A percentile compares a stretch with the other conserved stretches of the same genome.
These are phyloP conservation scores for Cenococcum geophilum DNA, from an alignment of 495 filamentous ascomycete species.

Conservation along the genomic window DNA sequence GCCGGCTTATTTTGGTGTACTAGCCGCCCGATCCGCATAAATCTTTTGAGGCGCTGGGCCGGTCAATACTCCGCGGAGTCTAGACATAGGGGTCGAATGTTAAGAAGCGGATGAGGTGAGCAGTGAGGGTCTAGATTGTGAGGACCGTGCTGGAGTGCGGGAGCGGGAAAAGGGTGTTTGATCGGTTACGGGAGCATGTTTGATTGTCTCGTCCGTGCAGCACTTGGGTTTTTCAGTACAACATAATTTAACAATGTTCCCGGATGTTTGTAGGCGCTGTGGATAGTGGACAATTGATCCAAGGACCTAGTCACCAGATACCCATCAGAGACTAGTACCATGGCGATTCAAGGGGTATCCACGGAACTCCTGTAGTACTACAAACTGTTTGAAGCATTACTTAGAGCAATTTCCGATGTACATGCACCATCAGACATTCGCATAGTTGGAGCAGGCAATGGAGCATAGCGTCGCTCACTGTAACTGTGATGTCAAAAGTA, in stretches of 20 bases:
- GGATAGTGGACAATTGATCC: not conserved
- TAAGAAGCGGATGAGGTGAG: slow-evolving; percentile 5
- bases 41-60: not conserved
- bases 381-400: too few relatives aligned
- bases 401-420: too few relatives aligned
- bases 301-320: too few relatives aligned
- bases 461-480: too few relatives aligned
- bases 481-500: too few relatives aligned
- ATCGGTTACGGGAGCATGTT: slow-evolving; percentile 11
- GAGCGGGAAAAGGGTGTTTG: slow-evolving; percentile 3
- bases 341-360: too few relatives aligned
- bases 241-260: not conserved
- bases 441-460: too few relatives aligned
- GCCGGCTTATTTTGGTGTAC: not conserved
- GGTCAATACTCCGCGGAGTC: not conserved
- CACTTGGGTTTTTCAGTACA: not conserved
- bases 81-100: not conserved
- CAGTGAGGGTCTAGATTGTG: slow-evolving; percentile 6
- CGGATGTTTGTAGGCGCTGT: not conserved
- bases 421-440: too few relatives aligned
- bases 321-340: too few relatives aligned
- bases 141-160: not conserved
- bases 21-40: not conserved
- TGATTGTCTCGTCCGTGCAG: slow-evolving; percentile 6
- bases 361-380: too few relatives aligned